Evolutionary conservation across 257 asterid species (phyloP), one percentile per base, ranked within the genome.

Genomic region (Solanum boliviense): DNA sequence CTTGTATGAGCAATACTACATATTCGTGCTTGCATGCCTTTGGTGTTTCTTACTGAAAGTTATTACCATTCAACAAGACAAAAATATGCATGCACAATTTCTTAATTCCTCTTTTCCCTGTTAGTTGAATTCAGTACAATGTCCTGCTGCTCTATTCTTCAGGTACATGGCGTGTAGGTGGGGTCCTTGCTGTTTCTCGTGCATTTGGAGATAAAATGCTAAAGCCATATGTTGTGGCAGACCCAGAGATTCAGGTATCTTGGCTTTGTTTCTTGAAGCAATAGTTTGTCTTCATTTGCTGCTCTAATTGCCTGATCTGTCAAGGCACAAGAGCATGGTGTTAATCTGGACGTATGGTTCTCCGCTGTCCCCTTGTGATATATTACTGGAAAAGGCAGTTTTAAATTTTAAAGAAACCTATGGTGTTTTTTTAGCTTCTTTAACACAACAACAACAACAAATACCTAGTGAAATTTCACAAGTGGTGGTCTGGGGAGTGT

Each of bases 101-200:
- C 41, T 82, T 52, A 48, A 10, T 46, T 48, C 86, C 86, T 82
- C 29, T 48, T 82, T 56, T 48, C 20, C 70, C 31, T 48, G 11
- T 82, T 48, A 82, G 86, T 48, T 48, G 71, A 46, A 82, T 31
- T 82, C 86, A 31, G 39, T 10, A 48, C 65, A 56, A 27, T 48
- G 70, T 48, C 86, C 44, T 82, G 70, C 86, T 82, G 70, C 70
- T 82, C 38, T 72, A n/a, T 91, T 88, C 35, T 78, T 88, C 88
- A 93, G 95, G 98, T 87, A 93, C 96, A 46, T 93, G 98, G 98
- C 93, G 98, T 76, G 98, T 95, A 86, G 95, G 97, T 29, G 98
- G 98, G 39, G 95, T 95, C 91, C 96, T 95, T 88, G 98, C 98
- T 48, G 97, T 95, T 89, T 95, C 98, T 90, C 96, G 98, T 89